A percentile compares a stretch with the other conserved stretches of the same genome.
These are phyloP conservation scores for Thozetella sp. DNA, from an alignment of 495 filamentous ascomycete species.

Conservation along the genomic window DNA sequence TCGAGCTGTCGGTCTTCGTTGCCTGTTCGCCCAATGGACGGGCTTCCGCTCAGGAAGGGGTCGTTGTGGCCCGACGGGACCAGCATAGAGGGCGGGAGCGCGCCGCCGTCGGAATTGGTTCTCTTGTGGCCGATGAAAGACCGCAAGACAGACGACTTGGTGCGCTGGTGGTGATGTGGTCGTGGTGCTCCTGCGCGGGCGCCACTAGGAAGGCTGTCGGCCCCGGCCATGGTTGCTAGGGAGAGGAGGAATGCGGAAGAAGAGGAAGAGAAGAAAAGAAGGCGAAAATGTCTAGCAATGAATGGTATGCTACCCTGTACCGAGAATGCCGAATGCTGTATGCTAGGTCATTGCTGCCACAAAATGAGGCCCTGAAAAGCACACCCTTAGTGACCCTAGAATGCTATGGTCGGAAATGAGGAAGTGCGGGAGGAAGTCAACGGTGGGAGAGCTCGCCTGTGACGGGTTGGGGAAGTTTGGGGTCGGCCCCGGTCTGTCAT, in stretches of 20 bases:
- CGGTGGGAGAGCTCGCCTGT: background rate
- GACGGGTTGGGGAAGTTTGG: background rate
- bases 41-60: constrained; percentile 3
- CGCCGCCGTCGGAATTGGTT: constrained; percentile 45
- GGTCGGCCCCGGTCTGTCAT: background rate
- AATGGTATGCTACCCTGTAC: background rate
- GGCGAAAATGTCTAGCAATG: constrained; percentile 8
- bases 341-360: background rate
- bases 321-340: background rate
- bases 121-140: constrained; percentile 55
- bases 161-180: constrained; percentile 34
- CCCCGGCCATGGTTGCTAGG: constrained; percentile 1
- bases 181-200: background rate
- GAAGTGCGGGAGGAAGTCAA: background rate
- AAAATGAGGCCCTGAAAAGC: background rate
- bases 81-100: constrained; percentile 32
- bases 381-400: background rate
- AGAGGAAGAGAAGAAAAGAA: background rate
- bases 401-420: background rate
- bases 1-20: constrained; percentile 16
- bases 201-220: background rate
- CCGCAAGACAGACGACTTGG: constrained; percentile 60
- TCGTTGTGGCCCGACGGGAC: constrained; percentile 19
- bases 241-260: background rate
- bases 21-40: background rate